phyloP scores from a whole-genome alignment of 768 basidiomycete genomes.

The Russula olivacea region DNA sequence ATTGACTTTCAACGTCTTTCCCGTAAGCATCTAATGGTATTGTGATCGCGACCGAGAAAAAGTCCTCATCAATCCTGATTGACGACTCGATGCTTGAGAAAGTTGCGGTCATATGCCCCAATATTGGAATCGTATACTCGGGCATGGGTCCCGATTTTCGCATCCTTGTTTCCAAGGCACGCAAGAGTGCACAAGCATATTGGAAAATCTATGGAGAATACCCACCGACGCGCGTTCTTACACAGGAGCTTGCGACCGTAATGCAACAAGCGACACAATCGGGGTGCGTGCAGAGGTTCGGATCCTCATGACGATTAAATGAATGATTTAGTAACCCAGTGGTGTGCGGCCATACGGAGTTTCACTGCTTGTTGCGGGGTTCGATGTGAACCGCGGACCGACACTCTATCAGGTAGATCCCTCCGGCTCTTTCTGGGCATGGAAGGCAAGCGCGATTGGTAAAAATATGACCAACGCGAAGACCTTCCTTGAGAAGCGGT shows the following conservation, averaged over 20 bases:
- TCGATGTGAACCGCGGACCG: conserved; percentile 91
- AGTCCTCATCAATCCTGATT: conserved; percentile 93
- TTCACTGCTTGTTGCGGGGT: conserved; percentile 93
- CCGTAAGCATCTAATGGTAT: conserved; percentile 91
- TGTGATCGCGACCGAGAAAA: conserved; percentile 99
- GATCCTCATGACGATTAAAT: neutral
- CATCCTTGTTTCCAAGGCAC: conserved; percentile 85
- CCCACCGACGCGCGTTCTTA: conserved; percentile 91
- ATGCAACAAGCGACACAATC: conserved; percentile 99
- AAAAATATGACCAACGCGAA: conserved; percentile 99
- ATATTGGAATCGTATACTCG: conserved; percentile 98
- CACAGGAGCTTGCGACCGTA: conserved; percentile 94
- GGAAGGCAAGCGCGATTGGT: conserved; percentile 99
- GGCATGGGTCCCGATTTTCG: conserved; percentile 99
- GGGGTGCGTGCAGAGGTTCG: conserved; percentile 53
- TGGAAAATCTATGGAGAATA: conserved; percentile 99
- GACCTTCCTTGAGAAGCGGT: conserved; percentile 99
- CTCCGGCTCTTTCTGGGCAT: conserved; percentile 98
- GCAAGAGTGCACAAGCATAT: conserved; percentile 97
- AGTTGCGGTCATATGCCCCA: conserved; percentile 94
- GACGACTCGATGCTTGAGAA: conserved; percentile 99
- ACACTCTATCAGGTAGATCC: conserved; percentile 99
- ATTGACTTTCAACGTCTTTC: conserved; percentile 21
- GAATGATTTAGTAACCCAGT: conserved; percentile 38
- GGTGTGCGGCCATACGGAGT: conserved; percentile 99